phyloP scores from a whole-genome alignment of 192 early-diverging fungal genomes.

The Anaeromyces robustus region DNA sequence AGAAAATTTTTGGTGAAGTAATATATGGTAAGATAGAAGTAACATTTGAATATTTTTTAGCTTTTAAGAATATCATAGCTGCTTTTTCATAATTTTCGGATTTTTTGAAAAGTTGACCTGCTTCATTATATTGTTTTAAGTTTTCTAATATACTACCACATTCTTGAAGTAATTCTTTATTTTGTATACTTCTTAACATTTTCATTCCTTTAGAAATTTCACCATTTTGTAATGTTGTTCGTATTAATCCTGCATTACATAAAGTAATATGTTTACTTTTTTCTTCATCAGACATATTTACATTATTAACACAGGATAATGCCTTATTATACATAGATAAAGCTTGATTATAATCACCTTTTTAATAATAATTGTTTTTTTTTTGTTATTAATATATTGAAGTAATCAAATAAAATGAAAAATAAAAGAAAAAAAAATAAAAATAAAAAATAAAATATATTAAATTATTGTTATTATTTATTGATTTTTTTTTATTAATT shows the following conservation, averaged over 20 bases:
- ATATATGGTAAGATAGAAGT: constrained; percentile 16
- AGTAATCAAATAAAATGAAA: no score
- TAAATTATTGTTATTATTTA: no score
- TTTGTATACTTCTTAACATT: constrained; percentile 20
- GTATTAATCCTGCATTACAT: constrained; percentile 20
- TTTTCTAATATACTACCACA: constrained; percentile 28
- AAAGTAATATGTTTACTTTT: constrained; percentile 15
- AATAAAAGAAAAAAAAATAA: no score
- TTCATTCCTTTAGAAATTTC: constrained; percentile 32
- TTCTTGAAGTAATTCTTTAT: constrained; percentile 23
- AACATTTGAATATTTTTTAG: constrained; percentile 24
- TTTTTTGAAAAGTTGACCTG: constrained; percentile 22
- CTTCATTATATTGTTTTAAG: constrained; percentile 27
- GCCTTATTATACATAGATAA: constrained; percentile 30
- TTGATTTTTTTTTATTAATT: no score
- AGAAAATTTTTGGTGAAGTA: constrained; percentile 17
- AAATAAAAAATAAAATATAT: no score
- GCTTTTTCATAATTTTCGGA: constrained; percentile 27
- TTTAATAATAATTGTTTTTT: no score
- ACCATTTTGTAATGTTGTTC: constrained; percentile 30
- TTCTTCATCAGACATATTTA: constrained; percentile 9
- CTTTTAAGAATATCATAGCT: constrained; percentile 30
- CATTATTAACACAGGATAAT: constrained; percentile 3
- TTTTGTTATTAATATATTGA: no score
- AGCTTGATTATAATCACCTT: constrained; percentile 17